Percentiles rank a stretch among this genome's conserved stretches.
Conservation (phyloP, 768 basidiomycete genomes). For the Leucosporidium creatinivorum region DNA sequence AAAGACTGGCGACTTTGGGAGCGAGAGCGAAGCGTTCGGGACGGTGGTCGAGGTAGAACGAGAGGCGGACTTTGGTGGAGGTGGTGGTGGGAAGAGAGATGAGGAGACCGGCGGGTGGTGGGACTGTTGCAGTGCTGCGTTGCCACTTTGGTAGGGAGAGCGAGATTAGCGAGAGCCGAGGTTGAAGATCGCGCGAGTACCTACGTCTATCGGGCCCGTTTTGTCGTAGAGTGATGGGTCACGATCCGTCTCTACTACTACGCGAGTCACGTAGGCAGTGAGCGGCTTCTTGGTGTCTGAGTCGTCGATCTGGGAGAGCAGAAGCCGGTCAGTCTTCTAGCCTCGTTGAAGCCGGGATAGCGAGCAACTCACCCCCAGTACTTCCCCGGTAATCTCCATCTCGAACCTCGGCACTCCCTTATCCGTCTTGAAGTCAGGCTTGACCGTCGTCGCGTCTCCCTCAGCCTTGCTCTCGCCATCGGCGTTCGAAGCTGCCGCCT, state of each 20-base stretch:
- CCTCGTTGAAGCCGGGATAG: too few relatives aligned
- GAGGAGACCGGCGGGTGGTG: background rate
- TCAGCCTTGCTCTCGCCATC: background rate
- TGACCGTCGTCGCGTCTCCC: background rate
- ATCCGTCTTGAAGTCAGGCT: background rate
- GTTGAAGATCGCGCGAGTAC: slow-evolving; percentile 24
- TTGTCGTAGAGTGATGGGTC: slow-evolving; percentile 74
- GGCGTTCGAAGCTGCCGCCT: background rate
- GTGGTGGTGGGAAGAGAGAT: slow-evolving; percentile 9
- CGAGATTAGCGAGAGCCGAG: background rate
- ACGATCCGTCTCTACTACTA: slow-evolving; percentile 79
- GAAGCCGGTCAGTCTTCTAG: too few relatives aligned
- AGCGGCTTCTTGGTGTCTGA: slow-evolving; percentile 51
- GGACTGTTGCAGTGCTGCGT: background rate
- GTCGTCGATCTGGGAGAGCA: background rate
- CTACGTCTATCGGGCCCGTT: slow-evolving; percentile 80
- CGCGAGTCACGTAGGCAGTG: slow-evolving; percentile 71
- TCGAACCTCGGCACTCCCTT: slow-evolving; percentile 19
- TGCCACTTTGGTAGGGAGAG: background rate
- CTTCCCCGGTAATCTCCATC: slow-evolving; percentile 11
- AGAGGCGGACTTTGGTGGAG: slow-evolving; percentile 62
- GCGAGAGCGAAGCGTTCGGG: slow-evolving; percentile 78
- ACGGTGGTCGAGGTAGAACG: slow-evolving; percentile 76
- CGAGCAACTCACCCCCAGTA: background rate
- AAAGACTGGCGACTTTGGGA: slow-evolving; percentile 56